Evolutionary conservation across 2,329 filamentous ascomycete genomes (phyloP), one percentile per base, ranked within the genome.

Genomic region (Penicillium olsonii): DNA sequence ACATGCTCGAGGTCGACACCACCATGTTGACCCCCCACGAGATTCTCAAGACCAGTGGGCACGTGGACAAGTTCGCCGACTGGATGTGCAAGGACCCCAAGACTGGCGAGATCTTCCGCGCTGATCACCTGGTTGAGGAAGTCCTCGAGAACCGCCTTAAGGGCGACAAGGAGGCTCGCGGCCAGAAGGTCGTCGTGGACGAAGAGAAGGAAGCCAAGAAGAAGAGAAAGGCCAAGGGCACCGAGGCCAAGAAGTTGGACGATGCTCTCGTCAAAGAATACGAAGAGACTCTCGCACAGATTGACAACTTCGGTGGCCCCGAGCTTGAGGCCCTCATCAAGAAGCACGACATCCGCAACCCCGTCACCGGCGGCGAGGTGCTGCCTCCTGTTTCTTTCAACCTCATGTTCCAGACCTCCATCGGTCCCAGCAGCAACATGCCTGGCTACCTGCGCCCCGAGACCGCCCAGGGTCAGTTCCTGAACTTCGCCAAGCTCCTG

Each of bases 71-170:
- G 75, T 97, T 97, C 68, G 88, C 90, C 73, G 92, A 97, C 73
- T 97, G 89, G 90, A 96, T 97, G 92, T 96, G 90, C 85, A 96
- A 95, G 75, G 94, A 99, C 73, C 90, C 92, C 56, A 95, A 95
- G 81, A 96, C 87, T 65, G 94, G 94, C 69, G 94, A 99, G 73
- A 96, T 96, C 67, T 85, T 99, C 70, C 85, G 94, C 62, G 91
- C 94, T 50, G 94, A 99, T 69, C 94, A 99, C 77, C 84, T 97
- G 64, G 92, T 99, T 60, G 92, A 97, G 79, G 90, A 95, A 64
- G 85, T 96, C 31, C 83, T 99, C 44, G 92, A 96, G 78, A 78
- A 84, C 40, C 83, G 94, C 33, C 75, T 99, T 54, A 92, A 92
- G 74, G 91, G 90, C 45, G 85, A 97, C 77, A 94, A 94, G 78